phyloP scores from a whole-genome alignment of 164 flowering plant species.

The Sextonia rubra region DNA sequence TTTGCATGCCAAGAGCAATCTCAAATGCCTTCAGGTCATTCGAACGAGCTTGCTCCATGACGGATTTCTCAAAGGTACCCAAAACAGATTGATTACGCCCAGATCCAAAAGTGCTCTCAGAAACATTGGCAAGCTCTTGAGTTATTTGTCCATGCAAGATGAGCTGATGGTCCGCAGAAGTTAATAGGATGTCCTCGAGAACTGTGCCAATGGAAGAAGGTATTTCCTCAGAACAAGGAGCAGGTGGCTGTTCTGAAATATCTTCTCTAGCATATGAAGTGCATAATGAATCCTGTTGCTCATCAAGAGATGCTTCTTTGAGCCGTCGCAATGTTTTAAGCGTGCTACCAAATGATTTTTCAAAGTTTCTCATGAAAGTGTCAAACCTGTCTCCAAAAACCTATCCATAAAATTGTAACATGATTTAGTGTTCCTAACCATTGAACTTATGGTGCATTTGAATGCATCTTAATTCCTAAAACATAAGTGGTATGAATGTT shows the following conservation, averaged over 20 bases:
- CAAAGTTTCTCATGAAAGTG: conserved; percentile 62
- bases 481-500: no score
- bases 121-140: conserved; percentile 30
- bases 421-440: not conserved
- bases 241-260: conserved; percentile 4
- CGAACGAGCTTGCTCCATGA: conserved; percentile 70
- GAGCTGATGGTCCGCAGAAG: conserved; percentile 30
- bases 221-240: not conserved
- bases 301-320: conserved; percentile 27
- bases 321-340: conserved; percentile 65
- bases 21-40: conserved; percentile 75
- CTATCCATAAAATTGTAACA: conserved; percentile 34
- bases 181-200: conserved; percentile 13
- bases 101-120: conserved; percentile 22
- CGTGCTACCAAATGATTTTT: conserved; percentile 74
- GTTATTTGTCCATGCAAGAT: conserved; percentile 25
- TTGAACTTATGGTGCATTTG: not conserved
- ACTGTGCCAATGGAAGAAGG: conserved; percentile 18
- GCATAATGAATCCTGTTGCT: conserved; percentile 8
- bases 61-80: conserved; percentile 62
- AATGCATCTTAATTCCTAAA: not conserved
- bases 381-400: conserved; percentile 73
- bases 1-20: conserved; percentile 58
- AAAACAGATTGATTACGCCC: conserved; percentile 25
- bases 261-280: conserved; percentile 1